Conservation (phyloP, 306 rosid species). For the Citrullus amarus region DNA sequence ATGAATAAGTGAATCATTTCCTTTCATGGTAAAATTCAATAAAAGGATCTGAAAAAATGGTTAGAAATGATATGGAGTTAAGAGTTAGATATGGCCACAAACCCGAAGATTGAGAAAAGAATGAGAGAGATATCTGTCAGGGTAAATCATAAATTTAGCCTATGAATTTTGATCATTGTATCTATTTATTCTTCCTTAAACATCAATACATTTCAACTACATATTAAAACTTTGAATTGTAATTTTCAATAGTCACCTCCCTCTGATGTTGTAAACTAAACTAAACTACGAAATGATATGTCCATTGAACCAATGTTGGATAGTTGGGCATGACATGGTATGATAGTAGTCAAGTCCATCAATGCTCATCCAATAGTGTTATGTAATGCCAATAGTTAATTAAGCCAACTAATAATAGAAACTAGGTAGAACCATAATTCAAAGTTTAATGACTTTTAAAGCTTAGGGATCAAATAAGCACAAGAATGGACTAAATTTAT, state of each 20-base stretch:
- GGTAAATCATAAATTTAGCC: not conserved
- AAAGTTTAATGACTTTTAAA: not conserved
- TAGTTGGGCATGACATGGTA: not conserved
- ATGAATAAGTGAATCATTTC: slow-evolving; percentile 46
- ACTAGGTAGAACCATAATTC: not conserved
- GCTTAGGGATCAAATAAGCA: not conserved
- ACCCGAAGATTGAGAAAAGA: not conserved
- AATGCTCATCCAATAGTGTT: not conserved
- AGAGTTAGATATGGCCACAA: not conserved
- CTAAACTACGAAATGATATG: not conserved
- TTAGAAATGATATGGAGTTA: not conserved
- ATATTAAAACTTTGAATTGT: not conserved
- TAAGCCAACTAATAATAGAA: not conserved
- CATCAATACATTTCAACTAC: not conserved
- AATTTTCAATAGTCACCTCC: not conserved
- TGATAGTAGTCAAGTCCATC: not conserved
- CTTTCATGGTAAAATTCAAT: slow-evolving; percentile 35
- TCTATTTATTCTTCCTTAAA: not conserved
- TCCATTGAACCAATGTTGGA: not conserved
- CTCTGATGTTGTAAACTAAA: not conserved
- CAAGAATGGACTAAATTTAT: not conserved
- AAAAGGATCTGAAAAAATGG: slow-evolving; percentile 47
- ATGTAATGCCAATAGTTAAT: not conserved
- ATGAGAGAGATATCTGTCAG: not conserved
- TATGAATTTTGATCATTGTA: not conserved